Conservation (phyloP, 768 basidiomycete species). For the Suillus plorans region DNA sequence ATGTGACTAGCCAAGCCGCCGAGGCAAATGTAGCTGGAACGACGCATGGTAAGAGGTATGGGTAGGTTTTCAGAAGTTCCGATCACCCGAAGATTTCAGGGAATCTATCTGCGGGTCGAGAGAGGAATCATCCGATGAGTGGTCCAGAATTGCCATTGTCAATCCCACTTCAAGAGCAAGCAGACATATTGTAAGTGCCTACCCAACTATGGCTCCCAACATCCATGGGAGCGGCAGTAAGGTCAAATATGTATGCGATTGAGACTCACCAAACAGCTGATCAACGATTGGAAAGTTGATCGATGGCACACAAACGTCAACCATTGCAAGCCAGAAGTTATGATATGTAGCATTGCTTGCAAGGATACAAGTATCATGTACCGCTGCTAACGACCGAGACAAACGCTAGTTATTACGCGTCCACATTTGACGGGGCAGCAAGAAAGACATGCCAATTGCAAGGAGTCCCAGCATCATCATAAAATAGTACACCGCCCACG, state of each 20-base stretch:
- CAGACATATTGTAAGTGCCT: not conserved
- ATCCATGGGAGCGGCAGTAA: slow-evolving; percentile 31
- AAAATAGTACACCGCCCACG: slow-evolving; percentile 10
- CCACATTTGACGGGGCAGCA: slow-evolving; percentile 9
- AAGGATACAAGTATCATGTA: not conserved
- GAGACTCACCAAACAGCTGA: not conserved
- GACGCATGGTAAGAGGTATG: slow-evolving; percentile 47
- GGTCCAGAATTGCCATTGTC: slow-evolving; percentile 36
- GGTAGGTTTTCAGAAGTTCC: slow-evolving; percentile 50
- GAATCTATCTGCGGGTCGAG: slow-evolving; percentile 54
- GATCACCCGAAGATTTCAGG: slow-evolving; percentile 43
- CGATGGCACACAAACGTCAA: too few species aligned
- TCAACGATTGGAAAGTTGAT: not conserved
- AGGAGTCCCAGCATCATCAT: slow-evolving; percentile 6
- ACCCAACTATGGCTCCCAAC: slow-evolving; percentile 35
- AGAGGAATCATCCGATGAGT: slow-evolving; percentile 57
- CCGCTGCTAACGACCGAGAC: not conserved
- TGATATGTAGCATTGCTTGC: not conserved
- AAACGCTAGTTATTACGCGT: not conserved
- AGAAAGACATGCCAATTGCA: not conserved
- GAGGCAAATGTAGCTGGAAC: slow-evolving; percentile 26
- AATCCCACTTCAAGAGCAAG: not conserved
- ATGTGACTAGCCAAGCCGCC: slow-evolving; percentile 19
- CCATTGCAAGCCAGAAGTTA: not conserved
- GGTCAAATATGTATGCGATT: not conserved